Percentiles rank a stretch among this genome's conserved stretches.
These are phyloP conservation scores for Talaromyces pinophilus DNA, from an alignment of 2,329 filamentous ascomycete genomes.

Conservation along the genomic window DNA sequence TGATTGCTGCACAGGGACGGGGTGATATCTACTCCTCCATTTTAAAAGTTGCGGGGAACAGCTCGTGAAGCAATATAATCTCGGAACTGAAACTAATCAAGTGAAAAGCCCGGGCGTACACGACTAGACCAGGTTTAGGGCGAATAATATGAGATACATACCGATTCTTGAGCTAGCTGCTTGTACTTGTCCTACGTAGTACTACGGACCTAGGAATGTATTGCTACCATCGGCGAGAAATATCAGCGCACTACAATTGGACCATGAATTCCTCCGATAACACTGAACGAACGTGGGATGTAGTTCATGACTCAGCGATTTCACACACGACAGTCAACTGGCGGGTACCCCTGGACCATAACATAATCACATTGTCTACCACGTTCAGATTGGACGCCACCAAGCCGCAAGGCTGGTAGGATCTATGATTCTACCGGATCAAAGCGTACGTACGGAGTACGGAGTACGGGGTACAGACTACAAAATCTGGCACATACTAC, in stretches of 20 bases:
- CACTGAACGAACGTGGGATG: not conserved
- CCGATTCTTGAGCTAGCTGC: not conserved
- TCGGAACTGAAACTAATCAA: not conserved
- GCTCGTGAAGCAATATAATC: not conserved
- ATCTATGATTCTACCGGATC: not conserved
- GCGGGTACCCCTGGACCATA: constrained; percentile 7
- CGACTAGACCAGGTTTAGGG: not conserved
- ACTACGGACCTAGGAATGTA: not conserved
- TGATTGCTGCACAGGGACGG: not conserved
- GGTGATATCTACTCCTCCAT: not conserved
- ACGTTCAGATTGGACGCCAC: constrained; percentile 13
- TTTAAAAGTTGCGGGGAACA: not conserved
- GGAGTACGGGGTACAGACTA: constrained; percentile 7
- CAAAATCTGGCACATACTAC: not conserved
- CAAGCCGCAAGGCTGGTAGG: not conserved
- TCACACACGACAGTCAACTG: not conserved
- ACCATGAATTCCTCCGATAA: constrained; percentile 2
- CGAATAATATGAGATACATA: not conserved
- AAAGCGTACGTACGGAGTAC: not conserved
- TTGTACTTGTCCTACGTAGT: not conserved
- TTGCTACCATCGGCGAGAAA: not conserved
- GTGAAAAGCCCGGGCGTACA: not conserved
- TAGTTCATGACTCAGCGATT: not conserved
- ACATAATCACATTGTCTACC: not conserved
- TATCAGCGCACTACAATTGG: not conserved